Base-by-base conservation (phyloP, 768 basidiomycete species). In the Lactarius trivialis region DNA sequence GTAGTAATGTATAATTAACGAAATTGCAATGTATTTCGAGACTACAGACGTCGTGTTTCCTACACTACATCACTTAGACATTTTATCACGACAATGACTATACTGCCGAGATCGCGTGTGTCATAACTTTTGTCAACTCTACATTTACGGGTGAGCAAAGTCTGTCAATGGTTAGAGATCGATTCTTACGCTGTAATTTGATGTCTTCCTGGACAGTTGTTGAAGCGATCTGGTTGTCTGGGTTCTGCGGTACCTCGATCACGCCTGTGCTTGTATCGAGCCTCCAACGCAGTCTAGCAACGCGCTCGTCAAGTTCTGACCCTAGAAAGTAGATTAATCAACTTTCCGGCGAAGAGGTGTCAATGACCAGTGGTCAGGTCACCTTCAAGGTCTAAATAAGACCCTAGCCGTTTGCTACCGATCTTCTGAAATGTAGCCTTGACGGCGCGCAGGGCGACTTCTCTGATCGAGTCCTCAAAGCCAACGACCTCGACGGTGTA, bases 171-270 rank as follows among this genome's bases (percentile, higher is more conserved):
- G 58, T 41, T 26, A 56, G 39, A 15, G 24, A 79, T 8, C 21
- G 24, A 15, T 37, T 48, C 91, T 67, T 75, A 92, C 91, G 91
- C 61, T 86, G 83, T 65, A 93, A 77, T 71, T 85, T 87, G 69
- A 93, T 86, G 68, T 79, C 82, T 74, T 93, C 91, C 72, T 90
- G 89, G 28, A 92, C 87, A 54, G 93, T 81, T 0, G 89, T 88
- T 0, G 91, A 88, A 69, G 89, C 85, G 68, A 93, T 89, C 69
- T 91, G 89, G 73, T 93, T 93, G 74, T 93, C 91, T 15, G 88
- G 86, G 73, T 93, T 93, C 49, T 85, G 81, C 26, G 92, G 91
- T 58, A 93, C 77, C 17, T 73, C 76, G 56, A 92, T 78, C n/a
- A 85, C 81, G 7, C 79, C 80, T 0, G 77, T 78, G 17, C 79